A percentile compares a stretch with the other conserved stretches of the same genome.
These are phyloP conservation scores for Deuterostichococcus epilithicus DNA, from an alignment of 139 green algal species.

Conservation along the genomic window DNA sequence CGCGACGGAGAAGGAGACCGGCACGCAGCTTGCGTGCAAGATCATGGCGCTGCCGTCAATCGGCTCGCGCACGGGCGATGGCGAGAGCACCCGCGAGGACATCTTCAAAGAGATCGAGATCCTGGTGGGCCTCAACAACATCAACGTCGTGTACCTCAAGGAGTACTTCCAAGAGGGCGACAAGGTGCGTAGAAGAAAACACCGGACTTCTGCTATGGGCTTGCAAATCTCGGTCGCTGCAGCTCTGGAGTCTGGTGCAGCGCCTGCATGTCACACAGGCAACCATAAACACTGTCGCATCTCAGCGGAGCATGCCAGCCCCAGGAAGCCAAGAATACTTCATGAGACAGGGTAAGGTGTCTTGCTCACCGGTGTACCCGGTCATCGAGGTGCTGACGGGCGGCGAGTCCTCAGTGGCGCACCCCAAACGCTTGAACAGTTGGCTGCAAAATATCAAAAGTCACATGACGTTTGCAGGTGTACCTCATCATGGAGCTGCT, in stretches of 20 bases:
- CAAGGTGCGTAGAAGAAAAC: no score
- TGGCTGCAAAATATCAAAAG: no score
- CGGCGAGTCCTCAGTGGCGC: no score
- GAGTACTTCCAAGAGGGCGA: slow-evolving; percentile 86
- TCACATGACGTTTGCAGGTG: slow-evolving; percentile 36
- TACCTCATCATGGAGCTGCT: slow-evolving; percentile 88
- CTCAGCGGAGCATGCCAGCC: no score
- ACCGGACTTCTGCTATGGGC: no score
- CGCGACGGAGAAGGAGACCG: slow-evolving; percentile 53
- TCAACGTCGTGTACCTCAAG: slow-evolving; percentile 82
- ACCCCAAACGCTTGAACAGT: no score
- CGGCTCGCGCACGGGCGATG: slow-evolving; percentile 50
- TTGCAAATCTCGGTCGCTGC: not conserved
- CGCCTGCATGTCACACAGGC: no score
- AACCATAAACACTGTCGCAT: no score
- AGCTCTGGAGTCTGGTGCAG: not conserved
- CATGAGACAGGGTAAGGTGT: not conserved
- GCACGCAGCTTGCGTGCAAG: slow-evolving; percentile 75
- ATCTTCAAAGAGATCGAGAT: slow-evolving; percentile 94
- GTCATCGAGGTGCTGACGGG: no score
- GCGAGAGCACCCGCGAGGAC: slow-evolving; percentile 76
- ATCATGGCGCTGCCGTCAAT: slow-evolving; percentile 78
- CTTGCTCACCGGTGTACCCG: no score
- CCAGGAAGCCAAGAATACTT: not conserved
- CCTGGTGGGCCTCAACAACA: slow-evolving; percentile 70